Evolutionary conservation across 768 basidiomycete species (phyloP).

Genomic region (Tulasnella sp.): DNA sequence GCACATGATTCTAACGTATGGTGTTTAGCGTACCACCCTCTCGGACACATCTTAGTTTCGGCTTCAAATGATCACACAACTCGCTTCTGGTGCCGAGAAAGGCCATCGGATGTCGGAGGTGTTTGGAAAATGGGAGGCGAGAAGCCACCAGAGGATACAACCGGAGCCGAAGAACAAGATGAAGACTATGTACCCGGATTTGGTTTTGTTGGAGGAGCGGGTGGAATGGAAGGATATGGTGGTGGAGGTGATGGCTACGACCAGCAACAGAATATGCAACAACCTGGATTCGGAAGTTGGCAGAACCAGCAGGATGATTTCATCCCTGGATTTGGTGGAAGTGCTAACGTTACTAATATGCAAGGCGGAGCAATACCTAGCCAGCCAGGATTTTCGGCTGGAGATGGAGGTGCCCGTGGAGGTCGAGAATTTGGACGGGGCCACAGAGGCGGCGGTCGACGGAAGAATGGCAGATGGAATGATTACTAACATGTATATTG

Average conservation of each 20-base stretch:
- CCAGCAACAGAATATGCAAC: slow-evolving; percentile 14
- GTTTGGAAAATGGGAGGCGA: slow-evolving; percentile 67
- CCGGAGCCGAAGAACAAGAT: slow-evolving; percentile 57
- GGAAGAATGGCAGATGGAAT: background rate
- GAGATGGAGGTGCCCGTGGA: slow-evolving; percentile 24
- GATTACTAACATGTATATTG: too few relatives aligned
- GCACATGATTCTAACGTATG: slow-evolving; percentile 98
- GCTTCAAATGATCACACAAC: slow-evolving; percentile 99
- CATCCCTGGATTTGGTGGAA: slow-evolving; percentile 50
- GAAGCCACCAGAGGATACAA: slow-evolving; percentile 47
- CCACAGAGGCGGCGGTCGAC: slow-evolving; percentile 11
- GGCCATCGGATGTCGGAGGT: slow-evolving; percentile 54
- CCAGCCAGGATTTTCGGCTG: slow-evolving; percentile 15
- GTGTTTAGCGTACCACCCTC: slow-evolving; percentile 88
- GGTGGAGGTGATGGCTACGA: slow-evolving; percentile 15
- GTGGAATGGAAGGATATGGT: slow-evolving; percentile 15
- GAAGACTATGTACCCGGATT: slow-evolving; percentile 67
- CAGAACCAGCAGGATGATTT: slow-evolving; percentile 38
- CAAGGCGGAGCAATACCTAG: slow-evolving; percentile 28
- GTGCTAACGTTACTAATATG: slow-evolving; percentile 42
- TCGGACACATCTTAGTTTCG: slow-evolving; percentile 86
- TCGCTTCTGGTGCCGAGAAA: slow-evolving; percentile 93
- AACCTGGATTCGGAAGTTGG: slow-evolving; percentile 17
- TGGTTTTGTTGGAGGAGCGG: slow-evolving; percentile 19
- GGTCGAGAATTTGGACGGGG: slow-evolving; percentile 18